Evolutionary conservation across 2,329 filamentous ascomycete species (phyloP), one percentile per base, ranked within the genome.

Genomic region (Elsinoe arachidis): DNA sequence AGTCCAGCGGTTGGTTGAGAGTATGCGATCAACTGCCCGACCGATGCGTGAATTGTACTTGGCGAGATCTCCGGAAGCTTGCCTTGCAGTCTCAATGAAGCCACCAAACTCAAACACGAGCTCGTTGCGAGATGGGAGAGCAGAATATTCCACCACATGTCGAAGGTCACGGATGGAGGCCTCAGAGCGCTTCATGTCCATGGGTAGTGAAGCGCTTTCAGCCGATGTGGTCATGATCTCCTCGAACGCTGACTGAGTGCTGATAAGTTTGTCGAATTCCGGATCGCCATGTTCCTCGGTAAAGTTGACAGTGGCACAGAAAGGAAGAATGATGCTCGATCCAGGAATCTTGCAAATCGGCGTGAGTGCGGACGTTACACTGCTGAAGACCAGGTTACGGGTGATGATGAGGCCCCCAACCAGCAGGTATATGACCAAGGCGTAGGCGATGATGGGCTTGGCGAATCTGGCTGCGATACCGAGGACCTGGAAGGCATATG

Each of bases 181-280:
- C 69, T 92, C 87, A 2, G 85, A 84, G 9, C 83, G 80, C 73
- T 90, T 91, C 83, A 93, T 90, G 63, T 89, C 86, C 63, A 87
- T 76, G 0, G 88, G 88, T 2, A 93, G 72, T 1, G 82, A 82
- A 1, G 84, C 81, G 1, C 84, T 82, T 19, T 83, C 78, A 1
- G 82, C 80, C 14, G 82, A 83, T 59, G 83, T 81, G 62, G 88
- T 81, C 3, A 93, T 72, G 0, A 93, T 83, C 58, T 86, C 81
- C 69, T 90, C 87, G 57, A 95, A 90, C 26, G 84, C 79, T n/a
- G 80, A 76, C 69, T 95, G 88, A 1, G 87, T 81, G 15, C 78
- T 78, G 76, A 93, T 86, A 19, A 95, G 77, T 49, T 85, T 80
- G 61, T 89, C 84, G 63, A 92, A 92, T 64, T 90, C 84, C 44